Evolutionary conservation across 257 asterid species (phyloP).

Genomic region (Nicotiana sylvestris): DNA sequence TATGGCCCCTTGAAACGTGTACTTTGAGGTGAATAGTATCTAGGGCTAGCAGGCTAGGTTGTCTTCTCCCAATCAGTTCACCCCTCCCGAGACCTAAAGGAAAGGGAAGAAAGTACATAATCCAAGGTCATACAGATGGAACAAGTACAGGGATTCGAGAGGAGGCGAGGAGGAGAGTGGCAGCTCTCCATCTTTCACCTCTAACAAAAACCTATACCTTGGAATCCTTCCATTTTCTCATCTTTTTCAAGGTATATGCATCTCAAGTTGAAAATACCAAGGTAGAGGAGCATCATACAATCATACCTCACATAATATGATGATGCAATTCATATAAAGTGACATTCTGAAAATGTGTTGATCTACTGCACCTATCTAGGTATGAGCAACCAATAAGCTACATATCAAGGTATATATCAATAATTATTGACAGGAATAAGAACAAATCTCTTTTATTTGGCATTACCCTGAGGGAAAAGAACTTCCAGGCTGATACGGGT

Average conservation of each 20-base stretch:
- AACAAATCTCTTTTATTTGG: neutral
- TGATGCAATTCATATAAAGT: neutral
- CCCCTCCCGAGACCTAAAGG: neutral
- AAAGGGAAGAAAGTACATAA: neutral
- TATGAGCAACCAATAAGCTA: neutral
- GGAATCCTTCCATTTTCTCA: neutral
- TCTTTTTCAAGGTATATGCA: neutral
- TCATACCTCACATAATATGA: neutral
- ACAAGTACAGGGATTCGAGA: neutral
- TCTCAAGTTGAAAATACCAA: neutral
- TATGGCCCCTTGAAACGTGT: neutral
- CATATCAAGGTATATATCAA: conserved; percentile 1
- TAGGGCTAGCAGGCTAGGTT: neutral
- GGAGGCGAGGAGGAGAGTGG: neutral
- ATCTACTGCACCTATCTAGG: neutral
- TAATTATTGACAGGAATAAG: neutral
- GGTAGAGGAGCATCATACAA: neutral
- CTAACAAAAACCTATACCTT: neutral
- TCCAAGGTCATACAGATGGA: neutral
- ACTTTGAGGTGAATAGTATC: neutral
- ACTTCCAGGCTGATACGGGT: conserved; percentile 3
- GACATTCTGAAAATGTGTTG: neutral
- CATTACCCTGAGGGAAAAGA: conserved; percentile 19
- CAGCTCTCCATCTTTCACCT: neutral
- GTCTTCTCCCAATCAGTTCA: neutral